Conservation (phyloP, 805 yeast genomes). For the Candida gorgasii region DNA sequence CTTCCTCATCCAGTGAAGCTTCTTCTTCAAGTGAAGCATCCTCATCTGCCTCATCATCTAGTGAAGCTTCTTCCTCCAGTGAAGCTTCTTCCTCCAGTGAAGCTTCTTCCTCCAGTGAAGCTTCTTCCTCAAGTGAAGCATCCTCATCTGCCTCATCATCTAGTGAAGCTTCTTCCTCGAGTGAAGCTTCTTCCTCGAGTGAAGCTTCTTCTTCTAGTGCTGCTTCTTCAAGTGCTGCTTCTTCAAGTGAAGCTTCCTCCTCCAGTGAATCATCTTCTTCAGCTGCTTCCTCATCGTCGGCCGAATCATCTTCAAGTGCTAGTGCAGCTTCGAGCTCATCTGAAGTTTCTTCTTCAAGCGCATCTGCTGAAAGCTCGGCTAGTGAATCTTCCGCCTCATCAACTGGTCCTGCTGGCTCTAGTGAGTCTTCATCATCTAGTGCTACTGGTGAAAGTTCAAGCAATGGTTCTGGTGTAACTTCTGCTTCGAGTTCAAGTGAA, state of each 20-base stretch:
- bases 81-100: constrained; percentile 7
- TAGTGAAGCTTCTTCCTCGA: constrained; percentile 1
- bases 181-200: background rate
- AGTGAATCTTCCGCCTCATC: constrained; percentile 3
- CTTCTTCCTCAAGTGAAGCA: constrained; percentile 9
- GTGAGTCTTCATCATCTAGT: constrained; percentile 4
- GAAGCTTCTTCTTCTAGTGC: constrained; percentile 1
- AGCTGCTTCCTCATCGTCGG: background rate
- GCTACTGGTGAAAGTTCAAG: background rate
- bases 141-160: constrained; percentile 3
- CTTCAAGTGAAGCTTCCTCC: constrained; percentile 12
- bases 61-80: too few relatives aligned
- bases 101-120: too few relatives aligned
- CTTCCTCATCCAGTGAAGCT: background rate
- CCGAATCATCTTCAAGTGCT: background rate
- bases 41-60: too few relatives aligned
- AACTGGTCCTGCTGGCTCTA: constrained; percentile 4
- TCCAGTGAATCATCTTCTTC: constrained; percentile 6
- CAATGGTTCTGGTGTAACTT: background rate
- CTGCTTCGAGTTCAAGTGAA: constrained; percentile 1
- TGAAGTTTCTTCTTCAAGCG: constrained; percentile 7
- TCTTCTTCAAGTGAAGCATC: constrained; percentile 10
- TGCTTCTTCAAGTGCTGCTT: constrained; percentile 7
- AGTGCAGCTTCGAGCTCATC: too few relatives aligned
- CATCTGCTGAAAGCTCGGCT: constrained; percentile 5